Evolutionary conservation across 1,284 basidiomycete species (phyloP), one percentile per base, ranked within the genome.

Genomic region (Ganoderma lingzhi): DNA sequence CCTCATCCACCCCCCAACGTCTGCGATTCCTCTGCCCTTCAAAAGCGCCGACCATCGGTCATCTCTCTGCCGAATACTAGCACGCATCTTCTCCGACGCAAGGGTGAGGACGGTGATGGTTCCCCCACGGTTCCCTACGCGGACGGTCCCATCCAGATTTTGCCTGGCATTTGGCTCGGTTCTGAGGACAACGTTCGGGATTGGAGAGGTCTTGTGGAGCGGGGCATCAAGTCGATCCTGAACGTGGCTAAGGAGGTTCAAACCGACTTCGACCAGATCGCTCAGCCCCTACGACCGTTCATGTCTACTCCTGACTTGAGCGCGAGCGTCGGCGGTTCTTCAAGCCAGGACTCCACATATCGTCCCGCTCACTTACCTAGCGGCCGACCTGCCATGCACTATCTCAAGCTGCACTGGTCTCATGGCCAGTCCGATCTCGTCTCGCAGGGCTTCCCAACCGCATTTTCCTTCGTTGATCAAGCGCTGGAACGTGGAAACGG

Each of bases 171-270:
- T 65, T 99, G 92, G 89, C 87, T 99, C 9, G 97, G 97, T 67
- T 95, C 95, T 61, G 96, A 98, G 80, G 95, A 97, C 80, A 97
- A 97, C 73, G 94, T 95, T 42, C 88, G 90, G 65, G 92, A 97
- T 80, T 93, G 91, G 87, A 83, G 84, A 56, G 84, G 85, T 61
- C 88, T 97, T 67, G 79, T 87, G n/a, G 86, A 91, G 66, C 86
- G 90, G 45, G 89, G 91, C 64, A 95, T 97, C 79, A 89, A 87
- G 70, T 89, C 92, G 56, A 88, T 98, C 23, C 87, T 99, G 79
- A 98, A 98, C 80, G 97, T 99, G 42, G 97, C 97, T 42, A 97
- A 98, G 82, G 96, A 98, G 81, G 93, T 98, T 70, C 82, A 88
- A 39, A 91, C 91, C 56, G 93, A 94, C 28, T 94, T 95, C 76